phyloP scores from a whole-genome alignment of 2,329 filamentous ascomycete species.

The Ophiosphaerella narmari region DNA sequence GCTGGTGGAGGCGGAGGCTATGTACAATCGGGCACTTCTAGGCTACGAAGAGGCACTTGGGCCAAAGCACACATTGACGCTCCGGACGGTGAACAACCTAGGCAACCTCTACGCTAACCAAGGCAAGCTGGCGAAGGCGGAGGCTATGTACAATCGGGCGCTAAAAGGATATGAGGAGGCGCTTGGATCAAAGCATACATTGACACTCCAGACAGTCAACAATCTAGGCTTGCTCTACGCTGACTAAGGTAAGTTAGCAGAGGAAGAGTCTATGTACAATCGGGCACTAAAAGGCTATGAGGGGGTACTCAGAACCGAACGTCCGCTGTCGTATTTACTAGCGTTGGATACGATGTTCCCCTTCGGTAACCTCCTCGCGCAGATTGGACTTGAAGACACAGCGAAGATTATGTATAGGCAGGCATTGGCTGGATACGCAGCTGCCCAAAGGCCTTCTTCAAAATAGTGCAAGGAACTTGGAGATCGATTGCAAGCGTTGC shows the following conservation, averaged over 20 bases:
- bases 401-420: too few species aligned
- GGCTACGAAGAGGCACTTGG: constrained; percentile 17
- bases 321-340: too few species aligned
- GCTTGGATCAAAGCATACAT: constrained; percentile 11
- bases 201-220: constrained; percentile 13
- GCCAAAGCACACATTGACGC: constrained; percentile 18
- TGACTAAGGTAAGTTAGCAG: background rate
- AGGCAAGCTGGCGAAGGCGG: constrained; percentile 4
- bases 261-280: too few species aligned
- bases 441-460: too few species aligned
- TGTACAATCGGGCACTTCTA: constrained; percentile 18
- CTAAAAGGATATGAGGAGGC: constrained; percentile 9
- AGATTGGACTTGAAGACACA: too few species aligned
- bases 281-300: too few species aligned
- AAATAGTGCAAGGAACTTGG: too few species aligned
- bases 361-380: too few species aligned
- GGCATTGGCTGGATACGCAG: too few species aligned
- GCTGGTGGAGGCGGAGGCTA: constrained; percentile 12
- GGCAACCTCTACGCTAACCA: constrained; percentile 1
- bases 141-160: background rate
- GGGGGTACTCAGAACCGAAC: too few species aligned
- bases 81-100: constrained; percentile 5
- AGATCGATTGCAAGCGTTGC: too few species aligned
- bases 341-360: too few species aligned
- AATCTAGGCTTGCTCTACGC: constrained; percentile 3